Conservation (phyloP, 805 yeast species). For the Starmerella powellii region DNA sequence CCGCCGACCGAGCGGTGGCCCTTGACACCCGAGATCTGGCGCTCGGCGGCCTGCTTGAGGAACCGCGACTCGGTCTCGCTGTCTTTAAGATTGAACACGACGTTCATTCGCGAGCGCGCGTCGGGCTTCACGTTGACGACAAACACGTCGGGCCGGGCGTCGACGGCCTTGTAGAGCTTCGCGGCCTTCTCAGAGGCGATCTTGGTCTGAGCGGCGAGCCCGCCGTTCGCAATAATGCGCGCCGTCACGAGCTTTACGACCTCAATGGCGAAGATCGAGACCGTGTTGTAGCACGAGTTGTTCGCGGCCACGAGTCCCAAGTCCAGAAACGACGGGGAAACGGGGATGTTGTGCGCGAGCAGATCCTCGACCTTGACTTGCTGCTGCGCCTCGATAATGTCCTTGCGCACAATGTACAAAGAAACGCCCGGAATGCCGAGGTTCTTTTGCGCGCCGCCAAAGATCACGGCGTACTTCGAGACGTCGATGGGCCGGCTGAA, state of each 20-base stretch:
- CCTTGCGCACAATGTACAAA: constrained; percentile 76
- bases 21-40: constrained; percentile 62
- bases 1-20: constrained; percentile 98
- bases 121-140: constrained; percentile 50
- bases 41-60: constrained; percentile 50
- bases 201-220: constrained; percentile 48
- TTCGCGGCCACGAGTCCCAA: constrained; percentile 76
- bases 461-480: constrained; percentile 70
- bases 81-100: constrained; percentile 67
- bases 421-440: constrained; percentile 95
- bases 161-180: constrained; percentile 53
- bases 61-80: constrained; percentile 56
- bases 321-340: constrained; percentile 80
- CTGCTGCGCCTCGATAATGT: constrained; percentile 41
- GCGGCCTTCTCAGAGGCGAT: constrained; percentile 51
- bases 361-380: constrained; percentile 49
- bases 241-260: constrained; percentile 68
- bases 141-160: constrained; percentile 51
- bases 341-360: constrained; percentile 49
- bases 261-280: constrained; percentile 85
- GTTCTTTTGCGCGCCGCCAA: constrained; percentile 98
- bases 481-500: constrained; percentile 72
- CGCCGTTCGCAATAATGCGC: constrained; percentile 55
- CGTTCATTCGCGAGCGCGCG: constrained; percentile 80
- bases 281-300: constrained; percentile 89